phyloP scores from a whole-genome alignment of 306 rosid species.

The Ammopiptanthus mongolicus region DNA sequence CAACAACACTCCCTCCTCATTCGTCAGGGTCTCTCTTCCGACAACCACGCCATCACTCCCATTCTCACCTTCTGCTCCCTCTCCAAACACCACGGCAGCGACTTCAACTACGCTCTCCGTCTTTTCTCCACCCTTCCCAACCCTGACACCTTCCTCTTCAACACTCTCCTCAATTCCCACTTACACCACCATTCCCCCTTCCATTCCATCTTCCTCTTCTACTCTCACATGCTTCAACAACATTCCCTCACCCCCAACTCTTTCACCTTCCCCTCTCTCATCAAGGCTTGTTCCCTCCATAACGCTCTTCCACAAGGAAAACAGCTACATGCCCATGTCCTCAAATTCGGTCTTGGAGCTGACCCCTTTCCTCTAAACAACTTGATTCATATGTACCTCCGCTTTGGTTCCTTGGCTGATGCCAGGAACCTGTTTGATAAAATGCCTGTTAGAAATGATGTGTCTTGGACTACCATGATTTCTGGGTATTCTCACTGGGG shows the following conservation, averaged over 20 bases:
- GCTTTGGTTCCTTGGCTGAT: constrained; percentile 37
- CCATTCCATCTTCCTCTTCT: constrained; percentile 31
- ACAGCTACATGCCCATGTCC: constrained; percentile 57
- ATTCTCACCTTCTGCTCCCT: constrained; percentile 50
- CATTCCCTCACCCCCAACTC: constrained; percentile 36
- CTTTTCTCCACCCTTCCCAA: constrained; percentile 38
- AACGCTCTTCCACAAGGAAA: constrained; percentile 27
- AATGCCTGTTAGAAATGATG: constrained; percentile 36
- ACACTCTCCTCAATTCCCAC: constrained; percentile 47
- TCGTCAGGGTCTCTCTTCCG: constrained; percentile 46
- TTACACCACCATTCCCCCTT: constrained; percentile 10
- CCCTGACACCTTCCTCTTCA: constrained; percentile 59
- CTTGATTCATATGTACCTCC: constrained; percentile 41
- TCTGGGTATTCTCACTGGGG: constrained; percentile 51
- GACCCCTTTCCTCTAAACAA: constrained; percentile 41
- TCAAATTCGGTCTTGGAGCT: constrained; percentile 42
- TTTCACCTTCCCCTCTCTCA: constrained; percentile 48
- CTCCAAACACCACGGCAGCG: constrained; percentile 33
- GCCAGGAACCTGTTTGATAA: constrained; percentile 47
- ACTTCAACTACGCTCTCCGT: constrained; percentile 44
- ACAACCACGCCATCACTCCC: constrained; percentile 49
- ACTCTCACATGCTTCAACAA: constrained; percentile 43
- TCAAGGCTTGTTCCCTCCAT: constrained; percentile 37
- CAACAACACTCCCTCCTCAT: constrained; percentile 53
- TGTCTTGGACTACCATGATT: constrained; percentile 58